A percentile compares a stretch with the other conserved stretches of the same genome.
These are phyloP conservation scores for Neonectria coccinea DNA, from an alignment of 2,329 filamentous ascomycete species.

Conservation along the genomic window DNA sequence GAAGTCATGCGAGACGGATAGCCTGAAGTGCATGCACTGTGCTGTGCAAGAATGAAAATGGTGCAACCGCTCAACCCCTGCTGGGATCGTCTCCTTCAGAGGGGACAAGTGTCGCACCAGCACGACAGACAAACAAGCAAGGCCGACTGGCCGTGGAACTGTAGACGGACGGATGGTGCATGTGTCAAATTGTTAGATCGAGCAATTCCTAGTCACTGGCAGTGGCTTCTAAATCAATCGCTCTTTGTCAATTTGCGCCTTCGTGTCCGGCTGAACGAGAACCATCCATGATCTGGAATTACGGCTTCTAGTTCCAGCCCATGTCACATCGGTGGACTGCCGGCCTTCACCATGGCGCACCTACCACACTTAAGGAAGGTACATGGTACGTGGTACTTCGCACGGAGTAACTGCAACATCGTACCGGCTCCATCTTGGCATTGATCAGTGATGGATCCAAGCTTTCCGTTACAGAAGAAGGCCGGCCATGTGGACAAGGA, in stretches of 20 bases:
- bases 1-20: no score
- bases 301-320: background rate
- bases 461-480: conserved; percentile 12
- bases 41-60: background rate
- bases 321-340: background rate
- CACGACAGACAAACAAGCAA: conserved; percentile 18
- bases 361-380: conserved; percentile 25
- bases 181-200: background rate
- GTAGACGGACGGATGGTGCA: background rate
- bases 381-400: background rate
- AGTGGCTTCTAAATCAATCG: background rate
- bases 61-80: conserved; percentile 6
- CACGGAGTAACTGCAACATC: conserved; percentile 5
- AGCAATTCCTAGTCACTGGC: no score
- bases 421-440: conserved; percentile 21
- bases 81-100: conserved; percentile 13
- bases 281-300: background rate
- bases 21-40: background rate
- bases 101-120: conserved; percentile 21
- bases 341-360: conserved; percentile 19
- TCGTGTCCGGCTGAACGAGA: background rate
- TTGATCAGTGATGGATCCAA: conserved; percentile 25
- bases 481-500: background rate
- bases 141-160: conserved; percentile 9
- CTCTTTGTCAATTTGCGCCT: background rate